Conservation (phyloP, 371 early-diverging fungal genomes). For the Umbelopsis sp. region DNA sequence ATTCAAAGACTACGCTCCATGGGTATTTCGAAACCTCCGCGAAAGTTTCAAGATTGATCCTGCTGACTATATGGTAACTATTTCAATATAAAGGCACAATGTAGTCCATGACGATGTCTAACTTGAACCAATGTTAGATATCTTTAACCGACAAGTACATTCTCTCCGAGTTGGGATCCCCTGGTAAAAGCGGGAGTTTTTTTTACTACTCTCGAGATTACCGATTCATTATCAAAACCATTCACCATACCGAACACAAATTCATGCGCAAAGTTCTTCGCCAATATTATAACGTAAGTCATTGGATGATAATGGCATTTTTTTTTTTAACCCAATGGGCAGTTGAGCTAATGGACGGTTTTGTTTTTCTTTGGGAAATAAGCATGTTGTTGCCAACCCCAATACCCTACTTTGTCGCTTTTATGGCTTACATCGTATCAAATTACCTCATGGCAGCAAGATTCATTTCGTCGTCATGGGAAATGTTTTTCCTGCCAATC, state of each 20-base stretch:
- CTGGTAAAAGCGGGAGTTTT: constrained; percentile 95
- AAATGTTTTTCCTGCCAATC: constrained; percentile 95
- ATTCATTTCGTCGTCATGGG: constrained; percentile 99
- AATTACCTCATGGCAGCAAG: constrained; percentile 88
- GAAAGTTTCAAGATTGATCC: constrained; percentile 90
- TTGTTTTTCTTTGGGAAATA: background rate
- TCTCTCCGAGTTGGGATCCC: constrained; percentile 91
- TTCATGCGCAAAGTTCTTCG: constrained; percentile 86
- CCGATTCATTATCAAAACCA: constrained; percentile 97
- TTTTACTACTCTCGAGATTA: constrained; percentile 97
- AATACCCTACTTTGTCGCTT: constrained; percentile 92
- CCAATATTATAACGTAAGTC: constrained; percentile 76
- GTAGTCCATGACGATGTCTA: background rate
- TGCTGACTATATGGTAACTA: constrained; percentile 88
- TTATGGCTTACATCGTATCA: constrained; percentile 95
- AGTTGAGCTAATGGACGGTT: background rate
- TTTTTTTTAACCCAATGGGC: too few relatives aligned
- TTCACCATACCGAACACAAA: constrained; percentile 92
- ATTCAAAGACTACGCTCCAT: constrained; percentile 97
- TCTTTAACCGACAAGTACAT: constrained; percentile 96
- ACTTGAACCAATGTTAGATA: constrained; percentile 42
- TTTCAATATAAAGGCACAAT: background rate
- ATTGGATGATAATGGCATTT: background rate
- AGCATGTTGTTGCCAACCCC: constrained; percentile 91
- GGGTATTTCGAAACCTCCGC: constrained; percentile 92